Base-by-base conservation (phyloP, 2,329 filamentous ascomycete genomes). In the Cladobotryum mycophilum region DNA sequence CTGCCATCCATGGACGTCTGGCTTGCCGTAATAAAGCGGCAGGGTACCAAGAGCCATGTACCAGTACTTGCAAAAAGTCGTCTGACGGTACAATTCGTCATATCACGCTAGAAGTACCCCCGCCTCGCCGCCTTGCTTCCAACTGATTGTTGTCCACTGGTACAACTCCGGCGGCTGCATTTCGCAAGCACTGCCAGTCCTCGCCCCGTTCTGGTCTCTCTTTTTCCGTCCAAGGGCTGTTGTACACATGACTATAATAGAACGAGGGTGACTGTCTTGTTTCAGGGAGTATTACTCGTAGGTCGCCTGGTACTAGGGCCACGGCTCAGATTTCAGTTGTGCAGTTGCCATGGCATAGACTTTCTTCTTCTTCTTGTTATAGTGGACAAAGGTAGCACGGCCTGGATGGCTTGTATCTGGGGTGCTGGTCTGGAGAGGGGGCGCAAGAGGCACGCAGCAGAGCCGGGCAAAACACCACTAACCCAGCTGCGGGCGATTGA, bases 31-130 rank as follows among this genome's bases (percentile, higher is more conserved):
- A n/a, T 38, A 38, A 38, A 22, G 43, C 43, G n/a, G 51, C 15
- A 11, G 48, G 62, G 63, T 67, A 67, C 65, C 36, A 55, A 43
- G 18, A 13, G 17, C 40, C 34, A 60, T 52, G 64, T 67, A 69
- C 58, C 57, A 49, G 58, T 66, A 67, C 61, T 49, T 61, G 50
- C 35, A 43, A 60, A 66, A 63, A 59, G 59, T 62, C 57, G 62
- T 64, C 64, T 66, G 62, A 66, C 59, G 59, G 60, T 69, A 68
- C 67, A 60, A 60, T 46, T 56, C 56, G 61, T 66, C 61, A 68
- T 68, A 63, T 60, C 53, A 55, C 59, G 52, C 57, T 55, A 47
- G 51, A 69, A 62, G 66, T 68, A 67, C 61, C 60, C 60, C 64
- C 59, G 58, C 41, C 42, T 48, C 41, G 45, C 45, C 41, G 45